phyloP scores from a whole-genome alignment of 148 eudicot species.

The Pharnaceum exiguum region DNA sequence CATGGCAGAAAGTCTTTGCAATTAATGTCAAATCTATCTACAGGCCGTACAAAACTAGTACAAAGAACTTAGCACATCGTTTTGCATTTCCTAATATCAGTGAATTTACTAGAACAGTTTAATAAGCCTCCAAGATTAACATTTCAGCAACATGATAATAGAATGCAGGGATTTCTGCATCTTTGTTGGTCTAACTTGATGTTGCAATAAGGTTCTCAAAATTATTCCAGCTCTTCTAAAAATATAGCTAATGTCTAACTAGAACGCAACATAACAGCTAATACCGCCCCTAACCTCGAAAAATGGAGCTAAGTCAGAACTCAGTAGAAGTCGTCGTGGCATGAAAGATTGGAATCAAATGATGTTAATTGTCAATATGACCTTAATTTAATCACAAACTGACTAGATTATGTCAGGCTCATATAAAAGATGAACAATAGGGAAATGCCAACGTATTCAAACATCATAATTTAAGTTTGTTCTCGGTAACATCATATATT shows the following conservation, averaged over 20 bases:
- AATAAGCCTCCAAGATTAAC: constrained; percentile 7
- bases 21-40: not conserved
- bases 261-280: constrained; percentile 29
- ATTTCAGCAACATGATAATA: constrained; percentile 7
- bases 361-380: constrained; percentile 3
- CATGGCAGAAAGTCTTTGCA: not conserved
- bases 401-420: not conserved
- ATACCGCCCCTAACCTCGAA: constrained; percentile 15
- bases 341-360: constrained; percentile 22
- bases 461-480: too few species aligned
- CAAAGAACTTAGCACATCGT: constrained; percentile 15
- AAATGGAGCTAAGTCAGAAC: constrained; percentile 24
- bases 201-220: not conserved
- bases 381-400: not conserved
- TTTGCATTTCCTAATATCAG: not conserved
- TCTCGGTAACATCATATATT: too few species aligned
- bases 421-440: constrained; percentile 4
- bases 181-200: not conserved
- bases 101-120: not conserved
- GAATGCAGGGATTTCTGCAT: not conserved
- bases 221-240: not conserved
- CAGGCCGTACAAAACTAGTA: constrained; percentile 14
- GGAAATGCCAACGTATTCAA: too few species aligned
- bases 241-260: constrained; percentile 15
- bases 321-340: constrained; percentile 26